phyloP scores from a whole-genome alignment of 1,139 yeast genomes.

The Geotrichum australiense region DNA sequence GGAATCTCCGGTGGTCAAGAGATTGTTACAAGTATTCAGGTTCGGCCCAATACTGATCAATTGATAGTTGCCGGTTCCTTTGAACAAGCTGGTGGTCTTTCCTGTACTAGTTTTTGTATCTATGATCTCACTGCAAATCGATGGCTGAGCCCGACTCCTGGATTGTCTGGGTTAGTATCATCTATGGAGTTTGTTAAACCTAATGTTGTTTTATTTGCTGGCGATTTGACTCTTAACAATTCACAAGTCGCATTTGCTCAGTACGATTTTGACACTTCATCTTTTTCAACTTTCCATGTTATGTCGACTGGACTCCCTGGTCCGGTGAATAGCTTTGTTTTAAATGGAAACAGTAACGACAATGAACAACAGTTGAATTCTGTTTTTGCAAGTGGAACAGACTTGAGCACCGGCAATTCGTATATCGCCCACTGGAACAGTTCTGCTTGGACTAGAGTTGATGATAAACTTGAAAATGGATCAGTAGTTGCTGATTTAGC shows the following conservation, averaged over 20 bases:
- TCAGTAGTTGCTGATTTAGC: conserved; percentile 32
- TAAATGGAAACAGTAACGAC: conserved; percentile 38
- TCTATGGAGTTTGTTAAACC: conserved; percentile 48
- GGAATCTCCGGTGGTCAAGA: conserved; percentile 33
- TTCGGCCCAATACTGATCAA: conserved; percentile 44
- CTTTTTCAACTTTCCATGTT: conserved; percentile 21
- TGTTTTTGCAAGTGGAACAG: conserved; percentile 50
- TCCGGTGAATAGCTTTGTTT: conserved; percentile 43
- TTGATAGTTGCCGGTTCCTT: conserved; percentile 76
- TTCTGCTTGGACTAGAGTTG: conserved; percentile 31
- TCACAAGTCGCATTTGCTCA: conserved; percentile 41
- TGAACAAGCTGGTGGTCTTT: conserved; percentile 49
- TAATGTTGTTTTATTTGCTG: conserved; percentile 53
- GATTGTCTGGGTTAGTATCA: conserved; percentile 49
- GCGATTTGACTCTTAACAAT: conserved; percentile 45
- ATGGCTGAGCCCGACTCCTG: conserved; percentile 48
- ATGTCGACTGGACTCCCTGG: conserved; percentile 34
- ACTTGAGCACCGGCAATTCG: conserved; percentile 32
- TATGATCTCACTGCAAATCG: conserved; percentile 51
- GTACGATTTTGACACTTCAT: conserved; percentile 43
- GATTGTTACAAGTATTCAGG: conserved; percentile 47
- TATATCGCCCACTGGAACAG: conserved; percentile 33
- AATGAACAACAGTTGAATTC: conserved; percentile 38
- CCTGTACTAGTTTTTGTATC: conserved; percentile 61
- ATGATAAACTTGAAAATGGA: conserved; percentile 34